Evolutionary conservation across 129 eudicot species (phyloP).

Genomic region (Flaveria brownii): DNA sequence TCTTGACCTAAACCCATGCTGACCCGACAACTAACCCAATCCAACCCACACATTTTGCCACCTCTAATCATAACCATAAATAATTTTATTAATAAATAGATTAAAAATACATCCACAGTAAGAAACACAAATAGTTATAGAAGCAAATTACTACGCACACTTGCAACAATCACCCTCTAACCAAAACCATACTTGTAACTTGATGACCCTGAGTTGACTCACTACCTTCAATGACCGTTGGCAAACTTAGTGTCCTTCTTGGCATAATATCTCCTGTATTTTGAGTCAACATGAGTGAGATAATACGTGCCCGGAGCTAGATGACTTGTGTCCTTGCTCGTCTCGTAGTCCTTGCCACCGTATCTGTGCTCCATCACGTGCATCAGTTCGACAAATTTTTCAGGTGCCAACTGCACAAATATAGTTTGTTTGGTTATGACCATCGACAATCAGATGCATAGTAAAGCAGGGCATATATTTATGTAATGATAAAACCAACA

Average conservation of each 20-base stretch:
- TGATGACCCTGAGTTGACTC: slow-evolving; percentile 10
- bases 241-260: slow-evolving; percentile 61
- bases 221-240: slow-evolving; percentile 66
- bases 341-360: slow-evolving; percentile 86
- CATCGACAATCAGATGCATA: too few relatives aligned
- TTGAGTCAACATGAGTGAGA: slow-evolving; percentile 87
- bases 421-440: background rate
- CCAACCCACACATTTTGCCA: too few relatives aligned
- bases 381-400: slow-evolving; percentile 78
- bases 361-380: slow-evolving; percentile 95
- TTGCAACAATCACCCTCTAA: slow-evolving; percentile 32
- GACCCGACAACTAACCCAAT: too few relatives aligned
- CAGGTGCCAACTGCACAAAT: slow-evolving; percentile 62
- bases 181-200: slow-evolving; percentile 33
- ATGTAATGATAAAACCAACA: too few relatives aligned
- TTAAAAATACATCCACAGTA: slow-evolving; percentile 27
- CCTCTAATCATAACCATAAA: background rate
- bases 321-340: slow-evolving; percentile 84
- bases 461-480: too few relatives aligned
- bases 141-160: slow-evolving; percentile 36
- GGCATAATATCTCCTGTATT: slow-evolving; percentile 82
- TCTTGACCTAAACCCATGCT: too few relatives aligned
- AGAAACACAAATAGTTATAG: slow-evolving; percentile 27
- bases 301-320: slow-evolving; percentile 88
- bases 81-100: slow-evolving; percentile 27